A percentile compares a stretch with the other conserved stretches of the same genome.
These are phyloP conservation scores for Amanita pseudoporphyria DNA, from an alignment of 768 basidiomycete genomes.

Conservation along the genomic window DNA sequence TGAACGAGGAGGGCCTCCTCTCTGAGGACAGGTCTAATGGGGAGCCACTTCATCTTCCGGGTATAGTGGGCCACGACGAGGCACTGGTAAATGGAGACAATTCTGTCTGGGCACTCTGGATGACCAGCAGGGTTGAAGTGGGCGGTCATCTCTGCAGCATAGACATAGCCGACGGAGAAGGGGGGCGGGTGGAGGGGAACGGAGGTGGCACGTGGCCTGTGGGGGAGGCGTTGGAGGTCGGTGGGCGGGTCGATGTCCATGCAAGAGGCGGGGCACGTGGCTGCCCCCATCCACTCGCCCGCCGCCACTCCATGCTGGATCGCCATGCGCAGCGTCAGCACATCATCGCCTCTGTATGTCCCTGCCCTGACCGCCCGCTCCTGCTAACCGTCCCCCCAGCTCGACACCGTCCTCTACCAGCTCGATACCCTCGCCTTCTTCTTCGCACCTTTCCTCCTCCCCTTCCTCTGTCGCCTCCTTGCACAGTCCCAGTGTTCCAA, in stretches of 20 bases:
- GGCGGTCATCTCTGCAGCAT: conserved; percentile 76
- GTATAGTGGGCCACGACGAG: conserved; percentile 53
- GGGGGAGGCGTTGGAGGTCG: background rate
- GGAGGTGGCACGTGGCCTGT: conserved; percentile 31
- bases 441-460: conserved; percentile 57
- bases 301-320: conserved; percentile 35
- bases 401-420: conserved; percentile 64
- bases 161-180: conserved; percentile 74
- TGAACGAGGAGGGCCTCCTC: conserved; percentile 87
- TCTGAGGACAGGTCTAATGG: conserved; percentile 61
- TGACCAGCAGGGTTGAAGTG: conserved; percentile 58
- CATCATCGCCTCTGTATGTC: conserved; percentile 54
- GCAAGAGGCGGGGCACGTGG: background rate
- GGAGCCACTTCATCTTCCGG: conserved; percentile 66
- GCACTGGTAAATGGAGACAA: conserved; percentile 61
- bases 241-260: conserved; percentile 10
- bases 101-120: conserved; percentile 78
- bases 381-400: conserved; percentile 28
- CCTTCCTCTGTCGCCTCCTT: conserved; percentile 42
- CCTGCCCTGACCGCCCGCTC: conserved; percentile 2
- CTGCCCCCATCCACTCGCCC: background rate
- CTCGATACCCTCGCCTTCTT: conserved; percentile 71
- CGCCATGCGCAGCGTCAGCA: conserved; percentile 63
- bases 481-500: conserved; percentile 59
- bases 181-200: conserved; percentile 28